Base-by-base conservation (phyloP, 495 filamentous ascomycete genomes). In the Tetracladium setigerum region DNA sequence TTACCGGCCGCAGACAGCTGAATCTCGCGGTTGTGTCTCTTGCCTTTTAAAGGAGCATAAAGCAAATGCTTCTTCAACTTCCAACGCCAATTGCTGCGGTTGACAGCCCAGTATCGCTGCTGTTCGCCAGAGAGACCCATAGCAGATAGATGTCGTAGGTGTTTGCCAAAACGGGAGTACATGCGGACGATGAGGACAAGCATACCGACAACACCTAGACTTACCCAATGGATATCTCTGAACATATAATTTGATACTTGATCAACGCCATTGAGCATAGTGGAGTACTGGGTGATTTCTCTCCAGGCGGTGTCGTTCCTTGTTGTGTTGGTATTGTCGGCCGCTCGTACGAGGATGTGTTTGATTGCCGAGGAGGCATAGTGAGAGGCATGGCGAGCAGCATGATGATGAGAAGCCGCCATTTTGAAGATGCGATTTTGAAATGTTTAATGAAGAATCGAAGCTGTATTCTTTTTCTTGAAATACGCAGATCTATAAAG, bases 11-110 rank as follows among this genome's bases (percentile, higher is more conserved):
- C 69, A 5, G 85, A 91, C 5, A 96, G 65, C 53, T 79, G 78
- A 52, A 95, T 78, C 62, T 95, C 90, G 44, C 83, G 79, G 66
- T 92, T 94, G 68, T 96, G 91, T 22, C 91, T 81, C 51, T 76
- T 84, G 10, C 75, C 76, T 63, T 86, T 82, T 16, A 97, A 65
- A 1, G 92, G 89, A 9, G 92, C 91, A 62, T 90, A 88, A 53
- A 95, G 72, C 42, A 95, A 58, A 57, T 91, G 71, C 51, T 78
- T 79, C 70, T 95, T 95, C 56, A 95, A 51, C 42, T 59, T 60
- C 17, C 74, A 73, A 67, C 76, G 71, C 71, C 70, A 71, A 39
- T 60, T 62, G 63, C 64, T 67, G 38, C 70, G 69, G 31, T 65
- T 63, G 15, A 47, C 38, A 48, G 63, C 70, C 71, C 72, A 79